These are phyloP conservation scores for Castanea crenata DNA, from an alignment of 306 rosid species.

Conservation along the genomic window DNA sequence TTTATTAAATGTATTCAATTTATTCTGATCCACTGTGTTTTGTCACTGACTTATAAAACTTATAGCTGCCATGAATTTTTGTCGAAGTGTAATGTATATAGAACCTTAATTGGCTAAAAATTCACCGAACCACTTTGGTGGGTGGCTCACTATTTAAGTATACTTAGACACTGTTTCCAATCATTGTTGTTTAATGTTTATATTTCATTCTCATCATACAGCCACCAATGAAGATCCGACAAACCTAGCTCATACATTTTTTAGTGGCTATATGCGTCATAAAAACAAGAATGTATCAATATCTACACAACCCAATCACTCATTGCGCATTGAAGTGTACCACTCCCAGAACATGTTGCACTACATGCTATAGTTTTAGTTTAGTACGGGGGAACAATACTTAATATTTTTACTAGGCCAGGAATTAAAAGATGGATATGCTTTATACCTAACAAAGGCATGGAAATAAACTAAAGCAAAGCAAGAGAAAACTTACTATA, in stretches of 20 bases:
- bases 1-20: too few species aligned
- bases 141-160: conserved; percentile 1
- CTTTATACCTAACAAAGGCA: background rate
- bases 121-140: background rate
- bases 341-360: conserved; percentile 7
- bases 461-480: background rate
- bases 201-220: background rate
- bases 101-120: background rate
- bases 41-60: background rate
- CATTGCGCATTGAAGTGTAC: conserved; percentile 7
- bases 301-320: background rate
- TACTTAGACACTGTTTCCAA: conserved; percentile 21
- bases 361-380: background rate
- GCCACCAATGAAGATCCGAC: background rate
- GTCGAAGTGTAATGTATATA: too few species aligned
- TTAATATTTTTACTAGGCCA: background rate
- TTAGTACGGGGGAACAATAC: background rate
- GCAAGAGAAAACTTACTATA: background rate
- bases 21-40: background rate
- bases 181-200: conserved; percentile 20
- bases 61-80: background rate
- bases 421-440: background rate
- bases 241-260: background rate
- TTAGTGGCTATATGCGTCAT: background rate
- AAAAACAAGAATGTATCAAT: background rate